Evolutionary conservation across 495 filamentous ascomycete genomes (phyloP).

Genomic region (Polyplosphaeria fusca): DNA sequence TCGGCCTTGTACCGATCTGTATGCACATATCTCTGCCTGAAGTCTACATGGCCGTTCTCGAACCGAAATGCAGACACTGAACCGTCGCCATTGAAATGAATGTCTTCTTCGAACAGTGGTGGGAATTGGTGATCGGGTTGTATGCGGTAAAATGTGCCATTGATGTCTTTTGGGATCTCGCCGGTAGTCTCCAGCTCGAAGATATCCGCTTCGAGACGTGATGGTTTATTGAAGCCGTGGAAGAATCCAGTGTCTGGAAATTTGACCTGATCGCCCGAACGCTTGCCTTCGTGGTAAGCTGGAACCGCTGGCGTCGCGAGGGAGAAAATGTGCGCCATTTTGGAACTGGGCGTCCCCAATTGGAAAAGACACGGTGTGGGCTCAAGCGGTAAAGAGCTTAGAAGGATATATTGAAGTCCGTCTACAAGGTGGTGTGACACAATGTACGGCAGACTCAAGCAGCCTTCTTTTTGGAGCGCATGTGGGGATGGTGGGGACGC

Average conservation of each 20-base stretch:
- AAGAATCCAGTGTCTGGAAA: slow-evolving; percentile 50
- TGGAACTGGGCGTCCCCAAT: too few relatives aligned
- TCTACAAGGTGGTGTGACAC: slow-evolving; percentile 10
- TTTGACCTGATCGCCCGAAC: slow-evolving; percentile 39
- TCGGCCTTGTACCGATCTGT: slow-evolving; percentile 32
- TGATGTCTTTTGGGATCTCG: slow-evolving; percentile 49
- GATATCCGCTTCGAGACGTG: slow-evolving; percentile 48
- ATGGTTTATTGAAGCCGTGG: slow-evolving; percentile 48
- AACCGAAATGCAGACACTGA: slow-evolving; percentile 54
- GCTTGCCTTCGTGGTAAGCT: slow-evolving; percentile 31
- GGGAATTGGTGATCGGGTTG: slow-evolving; percentile 50
- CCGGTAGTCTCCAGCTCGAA: slow-evolving; percentile 51
- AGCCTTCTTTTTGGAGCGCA: background rate
- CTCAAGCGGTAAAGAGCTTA: too few relatives aligned
- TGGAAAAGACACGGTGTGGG: too few relatives aligned
- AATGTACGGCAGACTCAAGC: slow-evolving; percentile 4
- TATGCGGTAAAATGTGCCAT: slow-evolving; percentile 55
- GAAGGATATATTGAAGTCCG: background rate
- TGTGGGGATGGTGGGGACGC: slow-evolving; percentile 24
- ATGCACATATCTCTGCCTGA: slow-evolving; percentile 34
- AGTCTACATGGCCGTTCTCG: slow-evolving; percentile 44
- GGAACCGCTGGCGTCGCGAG: slow-evolving; percentile 38
- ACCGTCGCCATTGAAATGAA: slow-evolving; percentile 37
- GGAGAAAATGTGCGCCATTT: slow-evolving; percentile 49
- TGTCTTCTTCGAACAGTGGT: slow-evolving; percentile 50